Evolutionary conservation across 2,329 filamentous ascomycete species (phyloP), one percentile per base, ranked within the genome.

Genomic region (Pseudogymnoascus sp.): DNA sequence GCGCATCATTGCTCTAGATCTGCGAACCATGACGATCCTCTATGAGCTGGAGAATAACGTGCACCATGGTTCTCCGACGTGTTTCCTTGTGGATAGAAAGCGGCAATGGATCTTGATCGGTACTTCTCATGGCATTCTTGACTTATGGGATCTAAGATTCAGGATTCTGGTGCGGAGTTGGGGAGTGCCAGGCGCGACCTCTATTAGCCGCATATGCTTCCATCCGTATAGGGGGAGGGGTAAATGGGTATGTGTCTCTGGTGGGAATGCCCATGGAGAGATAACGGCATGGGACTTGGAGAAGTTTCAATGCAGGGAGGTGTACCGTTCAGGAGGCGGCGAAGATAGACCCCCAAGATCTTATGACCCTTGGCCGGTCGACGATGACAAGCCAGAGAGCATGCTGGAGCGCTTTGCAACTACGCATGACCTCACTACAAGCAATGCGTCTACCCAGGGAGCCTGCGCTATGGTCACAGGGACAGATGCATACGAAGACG

Each of bases 101-200:
- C 88, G 89, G 60, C 92, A 95, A 71, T 99, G 95, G 95, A 80
- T 99, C 2, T 83, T 96, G 1, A 78, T 97, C 0, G 95, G 93
- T 37, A 99, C 96, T 0, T 91, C 91, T 0, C 93, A 97, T 72
- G 95, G 96, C 37, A 88, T 97, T 28, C 80, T 99, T 6, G 90
- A 96, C 72, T 82, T 99, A 1, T 99, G 95, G 95, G 95, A 99
- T 75, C 81, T 99, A 42, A 88, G 95, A n/a, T 99, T 99, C 80
- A 89, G 87, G 68, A 84, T 97, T 69, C 85, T 91, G 21, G 79
- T 97, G 23, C 92, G 90, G 73, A 90, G 88, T 12, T 97, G 93
- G 91, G 91, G 91, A 0, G 83, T 97, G 28, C 87, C 90, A 0
- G 91, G 90, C 21, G 90, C 90, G 65, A 86, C 88, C 1, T 82